Evolutionary conservation across 83 land plant species (phyloP), one percentile per base, ranked within the genome.

Genomic region (Isoetes engelmannii): DNA sequence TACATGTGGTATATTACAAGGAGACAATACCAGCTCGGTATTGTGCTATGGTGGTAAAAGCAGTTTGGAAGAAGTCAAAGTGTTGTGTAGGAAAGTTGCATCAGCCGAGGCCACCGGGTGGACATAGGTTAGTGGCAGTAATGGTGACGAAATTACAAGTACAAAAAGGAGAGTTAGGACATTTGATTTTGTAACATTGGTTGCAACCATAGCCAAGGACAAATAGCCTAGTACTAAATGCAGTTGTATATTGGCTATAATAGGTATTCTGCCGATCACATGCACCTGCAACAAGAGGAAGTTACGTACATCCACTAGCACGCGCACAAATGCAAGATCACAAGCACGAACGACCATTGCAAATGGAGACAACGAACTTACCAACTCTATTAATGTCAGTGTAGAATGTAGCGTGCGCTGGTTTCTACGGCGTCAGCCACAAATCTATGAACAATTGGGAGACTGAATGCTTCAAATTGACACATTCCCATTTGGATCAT

Each of bases 11-110:
- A 43, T 67, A 67, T 57, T 48, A 3, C 4, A 67, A 54, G 51
- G 69, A 57, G 15, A 67, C 69, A 50, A 67, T 67, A 57, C 69
- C 69, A 9, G 57, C 69, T 4, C 69, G 69, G 65, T 67, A 67
- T 9, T 19, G 8, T 5, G 57, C 69, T 41, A 67, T 67, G 7
- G 28, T 45, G 4, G 6, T 41, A 19, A 47, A 67, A 7, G 69
- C 69, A 4, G 69, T 54, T 48, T 67, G 69, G 0, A 57, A 45
- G 57, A 67, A 48, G 20, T 67, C 69, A 43, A 67, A 67, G 13
- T 67, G 69, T 41, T 47, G 57, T 8, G 21, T 18, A 17, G 69
- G 69, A 44, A 50, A 28, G 57, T 67, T 67, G 41, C 69, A 67
- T 57, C 69, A 67, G 12, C 69, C 69, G 62, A 28, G 43, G 7